phyloP scores from a whole-genome alignment of 768 basidiomycete species.

The Strobilomyces dryophilus region DNA sequence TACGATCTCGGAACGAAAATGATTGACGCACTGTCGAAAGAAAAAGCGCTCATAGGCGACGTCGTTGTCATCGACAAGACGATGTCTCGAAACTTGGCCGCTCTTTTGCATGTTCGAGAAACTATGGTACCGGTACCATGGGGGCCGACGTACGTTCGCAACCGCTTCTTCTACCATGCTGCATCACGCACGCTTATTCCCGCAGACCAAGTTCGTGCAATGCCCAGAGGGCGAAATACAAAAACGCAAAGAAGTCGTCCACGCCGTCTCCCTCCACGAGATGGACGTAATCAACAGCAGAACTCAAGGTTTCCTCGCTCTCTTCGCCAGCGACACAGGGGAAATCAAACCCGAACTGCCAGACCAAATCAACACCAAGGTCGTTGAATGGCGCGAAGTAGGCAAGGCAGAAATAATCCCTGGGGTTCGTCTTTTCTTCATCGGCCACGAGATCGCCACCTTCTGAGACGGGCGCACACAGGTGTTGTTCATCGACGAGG shows the following conservation, averaged over 20 bases:
- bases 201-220: conserved; percentile 94
- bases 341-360: conserved; percentile 98
- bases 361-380: conserved; percentile 95
- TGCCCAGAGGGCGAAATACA: conserved; percentile 98
- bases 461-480: conserved; percentile 25
- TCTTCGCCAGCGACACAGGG: conserved; percentile 94
- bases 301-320: conserved; percentile 96
- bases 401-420: conserved; percentile 98
- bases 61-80: conserved; percentile 97
- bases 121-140: conserved; percentile 99
- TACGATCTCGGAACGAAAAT: conserved; percentile 99
- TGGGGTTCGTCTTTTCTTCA: conserved; percentile 56
- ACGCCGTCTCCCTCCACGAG: conserved; percentile 96
- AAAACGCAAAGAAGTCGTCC: conserved; percentile 94
- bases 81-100: conserved; percentile 92
- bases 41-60: conserved; percentile 93
- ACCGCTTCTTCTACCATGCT: neutral
- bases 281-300: conserved; percentile 99
- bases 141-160: conserved; percentile 82
- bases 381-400: conserved; percentile 97
- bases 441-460: neutral
- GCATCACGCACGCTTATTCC: conserved; percentile 1
- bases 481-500: conserved; percentile 99
- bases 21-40: conserved; percentile 96
- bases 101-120: conserved; percentile 93